Percentiles rank a stretch among this genome's conserved stretches.
These are phyloP conservation scores for Mucor piriformis DNA, from an alignment of 371 early-diverging fungal species.

Conservation along the genomic window DNA sequence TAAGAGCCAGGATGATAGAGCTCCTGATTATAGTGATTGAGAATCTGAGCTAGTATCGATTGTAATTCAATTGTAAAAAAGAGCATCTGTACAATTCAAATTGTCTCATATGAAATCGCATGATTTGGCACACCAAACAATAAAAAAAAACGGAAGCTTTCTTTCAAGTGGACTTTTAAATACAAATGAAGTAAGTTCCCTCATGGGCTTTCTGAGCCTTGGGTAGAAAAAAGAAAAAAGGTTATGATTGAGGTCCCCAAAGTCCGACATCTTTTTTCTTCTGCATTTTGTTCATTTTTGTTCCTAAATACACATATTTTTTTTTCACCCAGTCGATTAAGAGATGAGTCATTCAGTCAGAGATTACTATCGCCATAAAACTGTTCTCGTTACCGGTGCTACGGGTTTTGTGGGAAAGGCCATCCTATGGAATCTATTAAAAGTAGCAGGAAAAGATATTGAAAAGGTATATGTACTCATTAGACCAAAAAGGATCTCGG, in stretches of 20 bases:
- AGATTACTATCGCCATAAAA: slow-evolving; percentile 28
- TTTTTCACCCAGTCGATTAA: background rate
- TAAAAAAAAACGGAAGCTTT: too few species aligned
- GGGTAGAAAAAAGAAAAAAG: background rate
- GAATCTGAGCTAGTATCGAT: too few species aligned
- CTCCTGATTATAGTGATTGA: too few species aligned
- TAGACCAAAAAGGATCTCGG: slow-evolving; percentile 31
- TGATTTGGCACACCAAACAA: too few species aligned
- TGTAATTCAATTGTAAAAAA: too few species aligned
- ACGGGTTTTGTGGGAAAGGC: slow-evolving; percentile 62
- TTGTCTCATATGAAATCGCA: too few species aligned
- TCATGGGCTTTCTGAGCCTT: background rate
- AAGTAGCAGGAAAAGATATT: slow-evolving; percentile 18
- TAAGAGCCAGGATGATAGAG: too few species aligned
- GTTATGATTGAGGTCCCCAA: background rate
- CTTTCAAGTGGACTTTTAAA: background rate
- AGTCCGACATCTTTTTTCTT: background rate
- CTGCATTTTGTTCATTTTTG: background rate
- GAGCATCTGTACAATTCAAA: too few species aligned
- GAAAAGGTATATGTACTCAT: slow-evolving; percentile 34
- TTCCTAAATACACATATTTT: background rate
- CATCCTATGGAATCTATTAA: slow-evolving; percentile 50
- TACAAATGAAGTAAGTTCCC: background rate
- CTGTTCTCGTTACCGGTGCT: slow-evolving; percentile 54
- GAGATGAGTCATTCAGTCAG: background rate